A percentile compares a stretch with the other conserved stretches of the same genome.
Evolutionary conservation across 148 eudicot genomes (phyloP).

Genomic region (Mesembryanthemum crystallinum): DNA sequence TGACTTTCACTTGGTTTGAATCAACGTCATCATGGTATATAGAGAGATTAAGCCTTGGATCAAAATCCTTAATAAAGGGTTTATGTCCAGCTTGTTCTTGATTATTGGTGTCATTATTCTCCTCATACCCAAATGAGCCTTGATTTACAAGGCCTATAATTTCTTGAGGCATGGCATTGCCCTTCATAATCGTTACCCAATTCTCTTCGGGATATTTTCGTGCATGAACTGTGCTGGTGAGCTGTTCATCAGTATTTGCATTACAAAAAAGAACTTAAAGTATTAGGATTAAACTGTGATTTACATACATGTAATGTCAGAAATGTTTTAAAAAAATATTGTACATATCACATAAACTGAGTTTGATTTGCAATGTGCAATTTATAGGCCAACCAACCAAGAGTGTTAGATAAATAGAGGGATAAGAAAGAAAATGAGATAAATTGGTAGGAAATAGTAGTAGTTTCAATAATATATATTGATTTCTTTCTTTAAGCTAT

Average conservation of each 20-base stretch:
- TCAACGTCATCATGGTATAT: slow-evolving; percentile 11
- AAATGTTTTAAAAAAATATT: no score
- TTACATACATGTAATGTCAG: no score
- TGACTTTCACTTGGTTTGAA: not conserved
- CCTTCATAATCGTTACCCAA: slow-evolving; percentile 50
- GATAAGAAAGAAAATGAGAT: no score
- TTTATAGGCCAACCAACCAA: no score
- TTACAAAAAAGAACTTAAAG: not conserved
- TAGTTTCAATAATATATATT: no score
- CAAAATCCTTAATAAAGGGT: not conserved
- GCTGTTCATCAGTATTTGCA: slow-evolving; percentile 21
- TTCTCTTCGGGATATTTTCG: slow-evolving; percentile 44
- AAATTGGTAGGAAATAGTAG: no score
- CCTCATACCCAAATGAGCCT: no score
- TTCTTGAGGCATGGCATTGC: slow-evolving; percentile 46
- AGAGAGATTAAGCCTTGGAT: slow-evolving; percentile 9
- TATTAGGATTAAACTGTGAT: not conserved
- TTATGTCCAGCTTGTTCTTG: not conserved
- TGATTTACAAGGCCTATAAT: slow-evolving; percentile 27
- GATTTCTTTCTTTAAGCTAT: no score
- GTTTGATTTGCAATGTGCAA: no score
- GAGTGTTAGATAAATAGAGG: no score
- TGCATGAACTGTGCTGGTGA: slow-evolving; percentile 25
- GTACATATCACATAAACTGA: no score
- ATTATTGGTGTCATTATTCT: not conserved